phyloP scores from a whole-genome alignment of 345 rosid genomes.

The Rhodamnia rubescens region DNA sequence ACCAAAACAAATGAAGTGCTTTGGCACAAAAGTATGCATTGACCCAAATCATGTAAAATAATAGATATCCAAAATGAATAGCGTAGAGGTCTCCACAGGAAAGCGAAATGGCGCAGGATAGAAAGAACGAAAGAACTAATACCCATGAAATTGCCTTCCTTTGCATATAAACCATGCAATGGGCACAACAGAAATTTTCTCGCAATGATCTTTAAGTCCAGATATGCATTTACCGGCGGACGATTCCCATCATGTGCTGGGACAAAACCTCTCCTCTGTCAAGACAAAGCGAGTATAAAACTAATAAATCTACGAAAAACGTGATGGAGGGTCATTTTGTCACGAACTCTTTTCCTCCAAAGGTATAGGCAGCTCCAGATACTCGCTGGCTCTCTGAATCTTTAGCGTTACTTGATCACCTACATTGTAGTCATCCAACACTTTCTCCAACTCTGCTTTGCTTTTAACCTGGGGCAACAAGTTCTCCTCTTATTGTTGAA shows the following conservation, averaged over 20 bases:
- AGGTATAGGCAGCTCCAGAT: conserved; percentile 42
- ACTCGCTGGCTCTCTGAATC: conserved; percentile 63
- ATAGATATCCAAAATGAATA: not conserved
- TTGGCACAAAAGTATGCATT: not conserved
- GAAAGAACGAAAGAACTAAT: not conserved
- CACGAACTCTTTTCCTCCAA: conserved; percentile 61
- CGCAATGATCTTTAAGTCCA: not conserved
- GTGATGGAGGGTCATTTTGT: not conserved
- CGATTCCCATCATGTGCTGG: not conserved
- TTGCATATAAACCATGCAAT: not conserved
- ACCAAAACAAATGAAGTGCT: not conserved
- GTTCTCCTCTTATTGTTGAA: not conserved
- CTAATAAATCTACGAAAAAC: not conserved
- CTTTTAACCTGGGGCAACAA: conserved; percentile 51
- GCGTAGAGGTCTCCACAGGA: not conserved
- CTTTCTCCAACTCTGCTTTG: conserved; percentile 66
- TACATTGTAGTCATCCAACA: conserved; percentile 68
- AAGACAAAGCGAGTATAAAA: not conserved
- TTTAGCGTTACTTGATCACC: conserved; percentile 57
- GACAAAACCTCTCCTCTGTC: not conserved
- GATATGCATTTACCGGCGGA: not conserved
- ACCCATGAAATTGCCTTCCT: not conserved
- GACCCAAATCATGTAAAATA: not conserved
- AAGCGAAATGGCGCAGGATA: not conserved
- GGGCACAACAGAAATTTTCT: not conserved